phyloP scores from a whole-genome alignment of 345 rosid species.

The Laguncularia racemosa region DNA sequence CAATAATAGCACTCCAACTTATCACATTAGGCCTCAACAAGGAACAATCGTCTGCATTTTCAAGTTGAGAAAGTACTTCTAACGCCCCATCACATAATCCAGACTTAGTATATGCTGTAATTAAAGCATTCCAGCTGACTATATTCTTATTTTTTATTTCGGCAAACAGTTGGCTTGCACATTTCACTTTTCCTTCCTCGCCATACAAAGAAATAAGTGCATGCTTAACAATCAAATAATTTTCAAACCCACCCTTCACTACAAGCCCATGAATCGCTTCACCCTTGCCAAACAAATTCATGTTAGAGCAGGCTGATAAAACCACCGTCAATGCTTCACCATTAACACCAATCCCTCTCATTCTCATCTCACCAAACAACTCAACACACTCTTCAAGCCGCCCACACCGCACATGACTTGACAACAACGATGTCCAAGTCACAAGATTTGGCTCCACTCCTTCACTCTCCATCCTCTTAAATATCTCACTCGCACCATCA shows the following conservation, averaged over 20 bases:
- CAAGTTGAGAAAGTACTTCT: conserved; percentile 38
- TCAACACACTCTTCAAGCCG: conserved; percentile 27
- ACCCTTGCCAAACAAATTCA: conserved; percentile 21
- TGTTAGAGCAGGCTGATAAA: conserved; percentile 48
- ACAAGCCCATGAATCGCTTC: conserved; percentile 45
- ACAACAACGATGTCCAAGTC: conserved; percentile 64
- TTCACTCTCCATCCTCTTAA: conserved; percentile 47
- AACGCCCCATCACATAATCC: conserved; percentile 52
- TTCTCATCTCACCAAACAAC: conserved; percentile 46
- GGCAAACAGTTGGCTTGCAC: conserved; percentile 32
- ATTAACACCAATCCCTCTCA: conserved; percentile 20
- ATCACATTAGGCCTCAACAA: conserved; percentile 46
- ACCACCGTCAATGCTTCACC: conserved; percentile 54
- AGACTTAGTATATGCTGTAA: conserved; percentile 50
- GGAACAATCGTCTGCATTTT: conserved; percentile 19
- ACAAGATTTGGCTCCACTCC: conserved; percentile 55
- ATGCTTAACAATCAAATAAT: conserved; percentile 42
- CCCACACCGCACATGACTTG: conserved; percentile 53
- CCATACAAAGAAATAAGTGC: conserved; percentile 51
- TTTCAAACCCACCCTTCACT: conserved; percentile 50
- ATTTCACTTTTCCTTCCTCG: conserved; percentile 37
- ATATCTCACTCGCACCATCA: conserved; percentile 38
- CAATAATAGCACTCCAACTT: conserved; percentile 67
- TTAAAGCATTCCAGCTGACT: conserved; percentile 67
- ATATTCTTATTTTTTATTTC: conserved; percentile 35